Percentiles rank a stretch among this genome's conserved stretches.
Evolutionary conservation across 2,329 filamentous ascomycete genomes (phyloP).

Genomic region (Colletotrichum spaethianum): DNA sequence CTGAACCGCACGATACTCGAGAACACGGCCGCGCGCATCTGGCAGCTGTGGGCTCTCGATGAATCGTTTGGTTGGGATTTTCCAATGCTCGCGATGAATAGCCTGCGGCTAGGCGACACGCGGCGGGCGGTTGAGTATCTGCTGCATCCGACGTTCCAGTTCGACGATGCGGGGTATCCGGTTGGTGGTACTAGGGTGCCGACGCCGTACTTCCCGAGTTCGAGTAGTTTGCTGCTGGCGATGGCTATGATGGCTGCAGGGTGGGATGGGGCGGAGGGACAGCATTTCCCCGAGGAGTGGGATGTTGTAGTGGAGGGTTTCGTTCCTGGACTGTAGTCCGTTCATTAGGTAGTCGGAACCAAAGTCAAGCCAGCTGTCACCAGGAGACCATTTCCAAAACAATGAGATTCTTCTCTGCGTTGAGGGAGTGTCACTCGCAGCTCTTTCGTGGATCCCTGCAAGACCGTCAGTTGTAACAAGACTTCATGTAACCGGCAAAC

Average conservation of each 20-base stretch:
- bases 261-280: constrained; percentile 65
- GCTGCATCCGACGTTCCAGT: constrained; percentile 64
- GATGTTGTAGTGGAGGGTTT: constrained; percentile 65
- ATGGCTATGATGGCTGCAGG: constrained; percentile 71
- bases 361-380: not conserved
- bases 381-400: not conserved
- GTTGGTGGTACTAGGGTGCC: constrained; percentile 66
- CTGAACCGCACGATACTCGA: constrained; percentile 53
- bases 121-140: constrained; percentile 58
- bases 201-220: constrained; percentile 71
- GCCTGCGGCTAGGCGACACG: constrained; percentile 55
- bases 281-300: constrained; percentile 64
- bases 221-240: constrained; percentile 63
- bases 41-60: constrained; percentile 55
- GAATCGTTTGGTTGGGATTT: constrained; percentile 62
- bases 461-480: not conserved
- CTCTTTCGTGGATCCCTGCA: not conserved
- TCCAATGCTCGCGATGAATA: constrained; percentile 61
- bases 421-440: not conserved
- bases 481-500: not conserved
- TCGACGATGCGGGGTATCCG: constrained; percentile 71
- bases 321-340: constrained; percentile 24
- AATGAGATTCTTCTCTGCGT: not conserved
- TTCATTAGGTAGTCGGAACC: too few species aligned
- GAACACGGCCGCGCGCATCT: constrained; percentile 57